These are phyloP conservation scores for Adiantum capillusveneris DNA, from an alignment of 75 land plant genomes.

Conservation along the genomic window DNA sequence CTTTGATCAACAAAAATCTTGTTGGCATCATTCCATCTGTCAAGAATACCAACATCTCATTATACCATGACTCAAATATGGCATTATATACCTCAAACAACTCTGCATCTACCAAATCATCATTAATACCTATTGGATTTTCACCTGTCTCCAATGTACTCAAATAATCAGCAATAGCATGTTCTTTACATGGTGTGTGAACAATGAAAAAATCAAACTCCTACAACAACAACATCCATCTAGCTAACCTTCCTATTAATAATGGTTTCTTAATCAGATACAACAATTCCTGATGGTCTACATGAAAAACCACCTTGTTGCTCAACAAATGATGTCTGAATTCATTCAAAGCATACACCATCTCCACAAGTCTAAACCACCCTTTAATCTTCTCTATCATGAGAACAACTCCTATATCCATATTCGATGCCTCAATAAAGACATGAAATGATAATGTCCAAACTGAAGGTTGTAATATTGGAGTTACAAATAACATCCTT, in stretches of 20 bases:
- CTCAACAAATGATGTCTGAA: constrained; percentile 11
- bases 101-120: background rate
- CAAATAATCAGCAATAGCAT: background rate
- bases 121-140: background rate
- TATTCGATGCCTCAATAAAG: too few species aligned
- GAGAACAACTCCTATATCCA: too few species aligned
- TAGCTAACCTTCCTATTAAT: background rate
- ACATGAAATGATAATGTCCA: too few species aligned
- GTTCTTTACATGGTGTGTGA: constrained; percentile 1
- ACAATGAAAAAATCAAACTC: background rate
- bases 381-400: too few species aligned
- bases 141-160: background rate
- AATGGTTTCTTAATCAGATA: background rate
- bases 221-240: background rate
- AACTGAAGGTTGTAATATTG: too few species aligned
- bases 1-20: too few species aligned
- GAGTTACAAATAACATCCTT: too few species aligned
- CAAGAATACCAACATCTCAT: too few species aligned
- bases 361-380: too few species aligned
- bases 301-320: constrained; percentile 4
- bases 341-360: constrained; percentile 6
- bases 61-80: too few species aligned
- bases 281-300: constrained; percentile 1
- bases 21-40: too few species aligned
- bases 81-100: too few species aligned